Base-by-base conservation (phyloP, 108 stramenopile species). In the Cyclotella sp. region DNA sequence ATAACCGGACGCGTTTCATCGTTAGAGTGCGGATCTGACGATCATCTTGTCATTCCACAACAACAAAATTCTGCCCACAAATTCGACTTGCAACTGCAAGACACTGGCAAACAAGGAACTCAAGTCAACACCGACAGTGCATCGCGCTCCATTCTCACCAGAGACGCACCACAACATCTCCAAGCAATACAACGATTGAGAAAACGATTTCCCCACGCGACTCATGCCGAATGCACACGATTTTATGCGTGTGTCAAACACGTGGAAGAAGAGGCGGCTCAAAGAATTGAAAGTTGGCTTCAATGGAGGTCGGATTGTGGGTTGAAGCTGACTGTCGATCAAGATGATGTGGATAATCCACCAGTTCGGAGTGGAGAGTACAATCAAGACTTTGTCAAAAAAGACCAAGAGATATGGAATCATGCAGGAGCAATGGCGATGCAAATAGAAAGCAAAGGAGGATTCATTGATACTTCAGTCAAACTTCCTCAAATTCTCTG, bases 401-500 rank as follows among this genome's bases (percentile, higher is more conserved):
- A 44, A 53, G 80, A 75, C 46, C 27, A 70, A 67, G 63, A 71
- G 21, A 19, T 55, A 24, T 81, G 80, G 80, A 69, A 81, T 49
- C 53, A 60, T 22, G 61, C 80, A 28, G 80, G 73, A 40, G 49
- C 43, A 64, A 21, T 70, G 42, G 80, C 80, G 40, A 65, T 81
- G 5, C 45, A 65, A 16, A 73, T 79, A 16, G 43, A 70, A 59
- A 49, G 44, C 61, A 64, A 62, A 57, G 26, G 12, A 26, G 45
- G 44, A 52, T 22, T 24, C 14, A 7, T 40, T 12, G 61, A 73
- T 9, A 53, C 9, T 22, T 41, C 14, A 26, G 53, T 74, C 19
- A 58, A 53, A 44, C 63, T 81, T 5, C 80, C 80, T 24, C 80
- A 75, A 69, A 81, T 81, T 28, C 66, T 75, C 27, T 81, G 73